phyloP scores from a whole-genome alignment of 257 asterid species.

The Lycium barbarum region DNA sequence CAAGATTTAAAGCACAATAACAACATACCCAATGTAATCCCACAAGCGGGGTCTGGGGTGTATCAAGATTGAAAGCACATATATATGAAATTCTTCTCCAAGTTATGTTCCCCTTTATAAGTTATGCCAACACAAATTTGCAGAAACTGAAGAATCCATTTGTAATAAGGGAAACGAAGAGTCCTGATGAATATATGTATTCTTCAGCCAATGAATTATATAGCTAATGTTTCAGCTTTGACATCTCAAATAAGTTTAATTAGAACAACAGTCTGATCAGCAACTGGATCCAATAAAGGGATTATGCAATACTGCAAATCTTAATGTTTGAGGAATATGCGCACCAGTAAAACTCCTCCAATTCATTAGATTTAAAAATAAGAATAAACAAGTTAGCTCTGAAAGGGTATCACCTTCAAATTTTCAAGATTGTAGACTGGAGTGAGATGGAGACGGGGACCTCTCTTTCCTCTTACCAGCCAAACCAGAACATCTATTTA shows the following conservation, averaged over 20 bases:
- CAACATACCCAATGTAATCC: too few relatives aligned
- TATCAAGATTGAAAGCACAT: background rate
- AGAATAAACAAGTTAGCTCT: background rate
- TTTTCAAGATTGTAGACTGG: slow-evolving; percentile 24
- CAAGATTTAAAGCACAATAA: background rate
- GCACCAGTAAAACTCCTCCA: background rate
- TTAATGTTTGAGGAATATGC: background rate
- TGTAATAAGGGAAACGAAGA: background rate
- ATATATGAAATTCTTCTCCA: background rate
- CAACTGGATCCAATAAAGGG: background rate
- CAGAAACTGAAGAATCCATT: background rate
- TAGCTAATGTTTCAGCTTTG: background rate
- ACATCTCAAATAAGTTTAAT: background rate
- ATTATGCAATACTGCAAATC: background rate
- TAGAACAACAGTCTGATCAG: background rate
- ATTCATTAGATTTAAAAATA: background rate
- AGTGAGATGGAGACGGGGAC: slow-evolving; percentile 26
- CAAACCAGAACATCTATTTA: slow-evolving; percentile 25
- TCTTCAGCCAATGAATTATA: background rate
- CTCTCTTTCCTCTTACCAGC: slow-evolving; percentile 48
- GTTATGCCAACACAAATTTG: background rate
- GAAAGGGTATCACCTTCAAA: slow-evolving; percentile 18
- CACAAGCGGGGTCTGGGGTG: too few relatives aligned
- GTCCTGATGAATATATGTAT: background rate
- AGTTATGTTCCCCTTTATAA: background rate